Percentiles rank a stretch among this genome's conserved stretches.
Conservation (phyloP, 768 basidiomycete species). For the Rhodosporidiobolus sp. region DNA sequence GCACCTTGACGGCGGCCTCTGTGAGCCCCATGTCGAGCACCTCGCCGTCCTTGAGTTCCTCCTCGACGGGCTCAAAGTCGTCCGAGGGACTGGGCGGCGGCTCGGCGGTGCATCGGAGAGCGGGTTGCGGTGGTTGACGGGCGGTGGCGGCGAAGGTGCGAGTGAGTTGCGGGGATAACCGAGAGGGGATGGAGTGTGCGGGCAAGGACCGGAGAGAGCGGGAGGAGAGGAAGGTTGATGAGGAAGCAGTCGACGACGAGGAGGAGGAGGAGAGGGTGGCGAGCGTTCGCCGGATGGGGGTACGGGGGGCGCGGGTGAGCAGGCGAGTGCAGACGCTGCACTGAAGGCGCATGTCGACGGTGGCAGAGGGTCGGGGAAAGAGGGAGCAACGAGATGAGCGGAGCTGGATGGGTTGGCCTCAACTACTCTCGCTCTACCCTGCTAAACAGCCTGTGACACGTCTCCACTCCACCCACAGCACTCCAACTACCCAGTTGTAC, state of each 20-base stretch:
- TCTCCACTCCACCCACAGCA: too few species aligned
- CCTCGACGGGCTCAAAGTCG: slow-evolving; percentile 25
- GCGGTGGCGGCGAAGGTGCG: neutral
- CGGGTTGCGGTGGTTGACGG: too few species aligned
- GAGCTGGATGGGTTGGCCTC: too few species aligned
- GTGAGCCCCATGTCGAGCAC: slow-evolving; percentile 7
- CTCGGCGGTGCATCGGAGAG: neutral
- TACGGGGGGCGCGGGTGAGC: neutral
- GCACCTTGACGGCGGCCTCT: slow-evolving; percentile 16
- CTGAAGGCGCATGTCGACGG: neutral
- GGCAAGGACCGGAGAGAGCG: neutral
- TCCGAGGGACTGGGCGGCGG: slow-evolving; percentile 8
- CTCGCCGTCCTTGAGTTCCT: slow-evolving; percentile 3
- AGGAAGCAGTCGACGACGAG: neutral
- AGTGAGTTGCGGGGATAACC: neutral
- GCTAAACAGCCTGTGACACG: too few species aligned
- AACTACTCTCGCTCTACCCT: too few species aligned
- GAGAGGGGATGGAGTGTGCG: neutral
- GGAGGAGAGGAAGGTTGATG: neutral
- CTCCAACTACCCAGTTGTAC: neutral
- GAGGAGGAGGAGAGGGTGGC: neutral
- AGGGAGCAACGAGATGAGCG: too few species aligned
- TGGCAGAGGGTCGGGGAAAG: too few species aligned
- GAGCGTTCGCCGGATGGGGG: neutral
- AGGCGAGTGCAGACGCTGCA: neutral